These are phyloP conservation scores for Aspergillus uvarum DNA, from an alignment of 2,329 filamentous ascomycete species.

Conservation along the genomic window DNA sequence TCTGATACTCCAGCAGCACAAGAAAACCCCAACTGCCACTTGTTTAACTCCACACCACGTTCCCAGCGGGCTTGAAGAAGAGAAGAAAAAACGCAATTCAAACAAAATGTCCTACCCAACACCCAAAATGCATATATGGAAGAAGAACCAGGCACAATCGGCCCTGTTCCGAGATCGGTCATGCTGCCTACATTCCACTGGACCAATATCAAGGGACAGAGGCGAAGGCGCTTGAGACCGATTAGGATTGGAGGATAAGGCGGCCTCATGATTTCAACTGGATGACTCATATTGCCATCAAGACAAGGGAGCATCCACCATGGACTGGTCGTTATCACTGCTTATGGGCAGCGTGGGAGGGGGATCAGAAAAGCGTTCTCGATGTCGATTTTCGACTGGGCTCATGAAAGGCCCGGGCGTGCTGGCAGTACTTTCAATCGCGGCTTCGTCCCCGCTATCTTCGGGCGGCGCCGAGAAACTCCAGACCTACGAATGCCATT, in stretches of 20 bases:
- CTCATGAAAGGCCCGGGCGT: constrained; percentile 30
- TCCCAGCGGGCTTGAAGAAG: constrained; percentile 5
- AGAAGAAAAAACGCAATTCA: constrained; percentile 12
- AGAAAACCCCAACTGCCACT: constrained; percentile 12
- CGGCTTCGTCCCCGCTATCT: constrained; percentile 29
- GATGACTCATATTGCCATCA: constrained; percentile 7
- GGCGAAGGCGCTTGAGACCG: constrained; percentile 13
- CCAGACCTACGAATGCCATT: constrained; percentile 70
- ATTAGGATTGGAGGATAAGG: constrained; percentile 14
- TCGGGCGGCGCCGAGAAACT: constrained; percentile 77
- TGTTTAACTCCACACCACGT: constrained; percentile 17
- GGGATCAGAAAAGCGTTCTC: constrained; percentile 34
- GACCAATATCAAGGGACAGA: constrained; percentile 15
- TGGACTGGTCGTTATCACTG: constrained; percentile 34
- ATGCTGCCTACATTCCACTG: constrained; percentile 4
- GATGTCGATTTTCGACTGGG: constrained; percentile 21
- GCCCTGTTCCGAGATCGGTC: constrained; percentile 1
- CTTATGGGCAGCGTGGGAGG: constrained; percentile 27
- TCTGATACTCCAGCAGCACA: constrained; percentile 15
- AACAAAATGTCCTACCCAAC: constrained; percentile 16
- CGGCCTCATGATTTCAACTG: constrained; percentile 15
- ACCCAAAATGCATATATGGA: constrained; percentile 24
- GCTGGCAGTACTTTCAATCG: constrained; percentile 34
- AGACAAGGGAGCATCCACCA: constrained; percentile 34
- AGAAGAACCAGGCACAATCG: constrained; percentile 9